Evolutionary conservation across 176 grass and related monocot species (phyloP).

Genomic region (Tuctoria greenei): DNA sequence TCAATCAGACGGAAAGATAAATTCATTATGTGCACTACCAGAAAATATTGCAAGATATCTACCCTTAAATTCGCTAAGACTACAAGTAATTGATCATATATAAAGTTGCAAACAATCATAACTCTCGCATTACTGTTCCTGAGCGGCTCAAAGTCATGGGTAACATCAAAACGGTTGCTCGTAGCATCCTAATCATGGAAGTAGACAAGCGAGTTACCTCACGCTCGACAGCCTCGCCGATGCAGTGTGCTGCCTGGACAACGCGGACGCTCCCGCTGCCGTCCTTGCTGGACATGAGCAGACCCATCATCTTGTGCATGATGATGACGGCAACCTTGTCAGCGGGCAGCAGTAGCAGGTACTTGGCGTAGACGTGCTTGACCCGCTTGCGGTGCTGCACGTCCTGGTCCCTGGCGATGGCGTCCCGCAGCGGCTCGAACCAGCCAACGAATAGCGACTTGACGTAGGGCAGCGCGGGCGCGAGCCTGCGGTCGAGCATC

Average conservation of each 20-base stretch:
- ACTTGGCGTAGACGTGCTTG: constrained; percentile 66
- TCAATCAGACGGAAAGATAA: constrained; percentile 15
- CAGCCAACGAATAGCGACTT: constrained; percentile 88
- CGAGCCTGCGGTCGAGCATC: constrained; percentile 91
- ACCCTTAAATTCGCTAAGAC: background rate
- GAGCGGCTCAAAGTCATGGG: background rate
- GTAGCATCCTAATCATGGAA: background rate
- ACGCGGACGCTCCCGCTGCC: constrained; percentile 65
- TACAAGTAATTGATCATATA: background rate
- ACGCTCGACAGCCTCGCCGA: constrained; percentile 79
- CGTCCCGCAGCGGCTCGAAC: constrained; percentile 89
- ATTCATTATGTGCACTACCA: background rate
- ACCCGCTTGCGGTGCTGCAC: constrained; percentile 55
- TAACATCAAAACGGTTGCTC: background rate
- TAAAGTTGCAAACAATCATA: background rate
- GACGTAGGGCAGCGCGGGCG: constrained; percentile 73
- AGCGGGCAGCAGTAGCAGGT: constrained; percentile 68
- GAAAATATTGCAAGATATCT: background rate
- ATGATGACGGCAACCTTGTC: constrained; percentile 96
- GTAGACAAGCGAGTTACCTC: constrained; percentile 47
- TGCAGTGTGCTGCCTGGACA: constrained; percentile 63
- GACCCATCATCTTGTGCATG: constrained; percentile 94
- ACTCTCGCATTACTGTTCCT: background rate
- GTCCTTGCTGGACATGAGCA: constrained; percentile 64
- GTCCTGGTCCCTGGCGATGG: constrained; percentile 67